Conservation (phyloP, 352 stramenopile genomes). For the Globisporangium viniferum region DNA sequence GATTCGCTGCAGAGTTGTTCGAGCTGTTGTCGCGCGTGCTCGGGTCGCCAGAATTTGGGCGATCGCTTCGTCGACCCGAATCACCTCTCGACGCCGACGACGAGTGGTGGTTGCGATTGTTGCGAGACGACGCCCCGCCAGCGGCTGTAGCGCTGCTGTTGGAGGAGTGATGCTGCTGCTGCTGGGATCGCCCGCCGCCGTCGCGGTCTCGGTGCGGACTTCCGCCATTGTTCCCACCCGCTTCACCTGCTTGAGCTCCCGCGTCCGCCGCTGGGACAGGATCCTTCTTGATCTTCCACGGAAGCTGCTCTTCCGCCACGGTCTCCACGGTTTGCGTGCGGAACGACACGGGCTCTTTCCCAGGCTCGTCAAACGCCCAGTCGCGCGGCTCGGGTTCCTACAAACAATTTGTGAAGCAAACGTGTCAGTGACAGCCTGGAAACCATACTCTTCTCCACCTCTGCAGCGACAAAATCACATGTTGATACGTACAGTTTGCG, state of each 20-base stretch:
- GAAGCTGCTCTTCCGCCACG: slow-evolving; percentile 66
- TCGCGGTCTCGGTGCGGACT: slow-evolving; percentile 35
- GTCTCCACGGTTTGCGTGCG: slow-evolving; percentile 79
- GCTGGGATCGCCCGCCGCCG: slow-evolving; percentile 17
- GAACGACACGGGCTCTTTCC: slow-evolving; percentile 84
- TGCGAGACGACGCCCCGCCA: slow-evolving; percentile 21
- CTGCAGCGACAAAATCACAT: neutral
- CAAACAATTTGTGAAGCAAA: neutral
- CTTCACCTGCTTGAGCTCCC: slow-evolving; percentile 16
- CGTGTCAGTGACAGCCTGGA: neutral
- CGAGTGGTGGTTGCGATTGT: slow-evolving; percentile 48
- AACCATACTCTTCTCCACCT: slow-evolving; percentile 3
- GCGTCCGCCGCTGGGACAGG: slow-evolving; percentile 10
- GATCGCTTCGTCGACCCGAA: slow-evolving; percentile 39
- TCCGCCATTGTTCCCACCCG: neutral
- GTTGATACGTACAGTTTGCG: slow-evolving; percentile 64
- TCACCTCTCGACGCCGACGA: slow-evolving; percentile 30
- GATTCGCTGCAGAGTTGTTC: slow-evolving; percentile 7
- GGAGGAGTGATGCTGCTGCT: slow-evolving; percentile 22
- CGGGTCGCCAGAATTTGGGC: slow-evolving; percentile 27
- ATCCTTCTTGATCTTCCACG: slow-evolving; percentile 70
- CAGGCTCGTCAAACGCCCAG: slow-evolving; percentile 85
- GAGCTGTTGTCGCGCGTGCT: slow-evolving; percentile 18
- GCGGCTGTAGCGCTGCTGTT: slow-evolving; percentile 10
- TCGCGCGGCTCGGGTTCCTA: slow-evolving; percentile 83